phyloP scores from a whole-genome alignment of 2,329 filamentous ascomycete genomes.

The Colletotrichum liaoningense region DNA sequence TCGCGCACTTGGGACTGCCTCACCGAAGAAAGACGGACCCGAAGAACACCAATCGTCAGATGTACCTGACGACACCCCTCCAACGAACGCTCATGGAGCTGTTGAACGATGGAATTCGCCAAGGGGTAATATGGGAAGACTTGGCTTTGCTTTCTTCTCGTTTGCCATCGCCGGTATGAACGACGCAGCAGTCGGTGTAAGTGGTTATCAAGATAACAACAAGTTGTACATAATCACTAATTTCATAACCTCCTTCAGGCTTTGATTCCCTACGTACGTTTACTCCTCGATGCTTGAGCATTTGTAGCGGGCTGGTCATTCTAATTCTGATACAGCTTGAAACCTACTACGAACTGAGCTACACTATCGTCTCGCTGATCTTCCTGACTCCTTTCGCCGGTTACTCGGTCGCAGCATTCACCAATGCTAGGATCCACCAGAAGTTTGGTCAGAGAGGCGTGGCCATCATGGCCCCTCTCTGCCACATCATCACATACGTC shows the following conservation, averaged over 20 bases:
- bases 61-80: not conserved
- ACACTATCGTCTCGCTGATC: constrained; percentile 70
- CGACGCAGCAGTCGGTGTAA: constrained; percentile 70
- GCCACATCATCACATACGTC: constrained; percentile 71
- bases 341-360: constrained; percentile 68
- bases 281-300: too few species aligned
- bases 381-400: constrained; percentile 74
- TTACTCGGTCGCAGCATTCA: constrained; percentile 69
- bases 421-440: constrained; percentile 71
- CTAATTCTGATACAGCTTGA: constrained; percentile 58
- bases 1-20: not conserved
- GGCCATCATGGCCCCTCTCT: constrained; percentile 69
- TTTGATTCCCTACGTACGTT: constrained; percentile 52
- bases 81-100: constrained; percentile 22
- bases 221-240: not conserved
- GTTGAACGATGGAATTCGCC: constrained; percentile 51
- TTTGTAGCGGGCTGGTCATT: too few species aligned
- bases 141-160: constrained; percentile 62
- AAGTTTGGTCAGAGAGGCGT: constrained; percentile 74
- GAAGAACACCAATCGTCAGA: constrained; percentile 14
- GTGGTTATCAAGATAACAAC: constrained; percentile 29
- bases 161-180: constrained; percentile 73
- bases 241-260: constrained; percentile 39
- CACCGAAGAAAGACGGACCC: constrained; percentile 7
- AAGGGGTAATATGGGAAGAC: constrained; percentile 43